These are phyloP conservation scores for Sporopachydermia quercuum DNA, from an alignment of 805 yeast genomes.

Conservation along the genomic window DNA sequence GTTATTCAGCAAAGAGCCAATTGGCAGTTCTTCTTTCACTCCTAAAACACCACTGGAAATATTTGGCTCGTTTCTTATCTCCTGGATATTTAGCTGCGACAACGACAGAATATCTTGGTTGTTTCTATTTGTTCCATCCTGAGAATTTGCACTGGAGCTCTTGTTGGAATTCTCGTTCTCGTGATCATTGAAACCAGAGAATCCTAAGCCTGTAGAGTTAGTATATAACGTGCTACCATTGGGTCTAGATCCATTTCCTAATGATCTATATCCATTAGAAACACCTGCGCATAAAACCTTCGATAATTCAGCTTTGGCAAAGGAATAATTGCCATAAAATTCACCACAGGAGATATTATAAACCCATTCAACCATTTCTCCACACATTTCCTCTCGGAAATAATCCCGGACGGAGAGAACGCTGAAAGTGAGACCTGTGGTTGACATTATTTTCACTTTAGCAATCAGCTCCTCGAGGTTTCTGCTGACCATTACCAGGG, in stretches of 20 bases:
- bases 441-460: constrained; percentile 38
- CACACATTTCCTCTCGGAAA: constrained; percentile 70
- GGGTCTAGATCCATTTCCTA: neutral
- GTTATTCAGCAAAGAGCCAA: neutral
- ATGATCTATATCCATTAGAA: constrained; percentile 8
- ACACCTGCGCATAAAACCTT: constrained; percentile 46
- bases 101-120: neutral
- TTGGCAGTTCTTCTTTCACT: neutral
- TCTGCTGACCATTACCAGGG: constrained; percentile 45
- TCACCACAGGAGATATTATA: constrained; percentile 40
- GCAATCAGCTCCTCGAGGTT: constrained; percentile 34
- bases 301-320: constrained; percentile 32
- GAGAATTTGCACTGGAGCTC: too few species aligned
- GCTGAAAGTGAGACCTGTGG: constrained; percentile 52
- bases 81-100: too few species aligned
- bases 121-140: too few species aligned
- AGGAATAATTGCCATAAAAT: constrained; percentile 31
- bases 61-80: too few species aligned
- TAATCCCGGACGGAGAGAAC: constrained; percentile 54
- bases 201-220: neutral
- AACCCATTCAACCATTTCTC: constrained; percentile 56
- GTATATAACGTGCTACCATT: constrained; percentile 3
- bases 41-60: neutral
- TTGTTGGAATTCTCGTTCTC: too few species aligned
- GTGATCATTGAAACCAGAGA: too few species aligned